phyloP scores from a whole-genome alignment of 305 asterid genomes.

The Solanum aculeatissimum region DNA sequence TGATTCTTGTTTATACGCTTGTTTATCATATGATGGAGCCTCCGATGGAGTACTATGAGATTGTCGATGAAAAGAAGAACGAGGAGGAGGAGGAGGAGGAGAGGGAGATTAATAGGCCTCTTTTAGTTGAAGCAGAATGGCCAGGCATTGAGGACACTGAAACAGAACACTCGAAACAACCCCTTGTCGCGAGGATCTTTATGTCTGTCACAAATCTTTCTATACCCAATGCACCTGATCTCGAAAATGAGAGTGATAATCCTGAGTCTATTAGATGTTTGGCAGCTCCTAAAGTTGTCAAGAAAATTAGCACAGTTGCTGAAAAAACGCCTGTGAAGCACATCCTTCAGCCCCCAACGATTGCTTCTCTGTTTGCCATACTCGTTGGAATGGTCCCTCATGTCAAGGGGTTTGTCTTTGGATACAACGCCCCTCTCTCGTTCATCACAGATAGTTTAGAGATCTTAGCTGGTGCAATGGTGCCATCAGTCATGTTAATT shows the following conservation, averaged over 20 bases:
- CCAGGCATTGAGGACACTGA: slow-evolving; percentile 26
- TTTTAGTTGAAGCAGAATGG: slow-evolving; percentile 36
- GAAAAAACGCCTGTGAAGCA: slow-evolving; percentile 26
- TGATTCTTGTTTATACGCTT: slow-evolving; percentile 28
- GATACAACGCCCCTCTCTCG: slow-evolving; percentile 29
- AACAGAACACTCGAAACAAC: slow-evolving; percentile 26
- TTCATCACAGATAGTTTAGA: slow-evolving; percentile 34
- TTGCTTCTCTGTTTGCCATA: slow-evolving; percentile 35
- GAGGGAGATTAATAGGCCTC: slow-evolving; percentile 10
- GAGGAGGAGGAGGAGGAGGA: neutral
- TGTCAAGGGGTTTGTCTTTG: slow-evolving; percentile 18
- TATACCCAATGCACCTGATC: neutral
- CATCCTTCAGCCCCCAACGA: slow-evolving; percentile 38
- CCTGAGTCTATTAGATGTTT: slow-evolving; percentile 13
- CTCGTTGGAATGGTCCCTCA: slow-evolving; percentile 32
- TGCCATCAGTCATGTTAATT: slow-evolving; percentile 41
- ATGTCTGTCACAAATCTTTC: neutral
- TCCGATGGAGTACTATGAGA: slow-evolving; percentile 22
- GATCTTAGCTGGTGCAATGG: slow-evolving; percentile 43
- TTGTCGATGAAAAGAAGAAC: slow-evolving; percentile 7
- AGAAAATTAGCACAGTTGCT: slow-evolving; percentile 23
- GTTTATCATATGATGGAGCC: slow-evolving; percentile 52
- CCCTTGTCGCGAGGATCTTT: slow-evolving; percentile 23
- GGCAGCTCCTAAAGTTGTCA: slow-evolving; percentile 14
- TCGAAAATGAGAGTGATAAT: neutral